Evolutionary conservation across 108 stramenopile species (phyloP), one percentile per base, ranked within the genome.

Genomic region (Skeletonema menzelii): DNA sequence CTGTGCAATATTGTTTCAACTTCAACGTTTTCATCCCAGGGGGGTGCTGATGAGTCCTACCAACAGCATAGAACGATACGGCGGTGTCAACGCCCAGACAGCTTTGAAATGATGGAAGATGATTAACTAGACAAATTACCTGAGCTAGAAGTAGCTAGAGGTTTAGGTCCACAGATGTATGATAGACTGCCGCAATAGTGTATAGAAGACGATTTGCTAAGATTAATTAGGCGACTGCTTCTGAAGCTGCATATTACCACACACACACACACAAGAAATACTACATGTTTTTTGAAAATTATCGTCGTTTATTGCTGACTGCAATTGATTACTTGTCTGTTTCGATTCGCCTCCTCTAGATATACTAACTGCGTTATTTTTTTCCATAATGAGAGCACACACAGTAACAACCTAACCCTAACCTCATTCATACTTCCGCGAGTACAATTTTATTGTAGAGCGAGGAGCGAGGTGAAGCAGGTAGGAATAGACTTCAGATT

Each of bases 41-140:
- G 65, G 22, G 57, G 27, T 35, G 15, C 22, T 1, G 65, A 71
- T 27, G 70, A 72, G 38, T 72, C 66, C 28, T 67, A 67, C 61
- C 64, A 62, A 17, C 24, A 72, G 8, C 77, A 79, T 62, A 66
- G 60, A 59, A 72, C 70, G 8, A 79, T 59, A 55, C 65, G 77
- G 27, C 70, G 44, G 37, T 79, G 77, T 49, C 70, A 37, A 30
- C 69, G 77, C 56, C 55, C 70, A 30, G 70, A 72, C 14, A 79
- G 70, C 61, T 79, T 67, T 56, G 77, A 79, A 55, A 79, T 79
- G 77, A 79, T 79, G 77, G 77, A 79, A 38, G 68, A 76, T 62
- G 42, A 34, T 38, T 72, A 62, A 56, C 37, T 28, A 7, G 22
- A 7, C 49, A 53, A 53, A 53, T 53, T 22, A 53, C 8, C 49